Conservation (phyloP, 148 eudicot genomes). For the Rhododendron henanense region DNA sequence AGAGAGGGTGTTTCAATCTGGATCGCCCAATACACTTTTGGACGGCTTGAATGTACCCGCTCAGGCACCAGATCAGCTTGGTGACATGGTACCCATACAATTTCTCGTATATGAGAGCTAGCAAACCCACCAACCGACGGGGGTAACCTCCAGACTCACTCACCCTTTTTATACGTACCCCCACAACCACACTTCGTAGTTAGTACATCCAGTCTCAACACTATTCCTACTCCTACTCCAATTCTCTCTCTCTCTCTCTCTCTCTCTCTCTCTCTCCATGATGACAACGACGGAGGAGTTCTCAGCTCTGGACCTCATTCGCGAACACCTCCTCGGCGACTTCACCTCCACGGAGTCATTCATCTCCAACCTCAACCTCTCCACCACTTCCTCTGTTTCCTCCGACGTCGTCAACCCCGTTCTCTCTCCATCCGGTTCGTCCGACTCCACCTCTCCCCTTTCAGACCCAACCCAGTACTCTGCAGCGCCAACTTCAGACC, state of each 20-base stretch:
- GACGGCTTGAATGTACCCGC: too few species aligned
- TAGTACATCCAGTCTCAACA: neutral
- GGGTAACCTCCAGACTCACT: neutral
- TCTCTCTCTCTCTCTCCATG: neutral
- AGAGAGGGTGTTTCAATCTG: too few species aligned
- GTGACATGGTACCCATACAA: too few species aligned
- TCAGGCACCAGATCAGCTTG: too few species aligned
- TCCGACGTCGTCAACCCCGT: neutral
- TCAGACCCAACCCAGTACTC: neutral
- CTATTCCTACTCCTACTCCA: too few species aligned
- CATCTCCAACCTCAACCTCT: conserved; percentile 18
- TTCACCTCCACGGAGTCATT: conserved; percentile 23
- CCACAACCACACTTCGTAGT: neutral
- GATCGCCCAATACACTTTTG: too few species aligned
- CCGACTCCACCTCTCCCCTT: neutral
- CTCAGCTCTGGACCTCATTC: conserved; percentile 25
- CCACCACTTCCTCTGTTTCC: neutral
- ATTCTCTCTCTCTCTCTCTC: neutral
- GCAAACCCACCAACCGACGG: neutral
- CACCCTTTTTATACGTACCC: neutral
- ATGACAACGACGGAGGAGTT: conserved; percentile 17
- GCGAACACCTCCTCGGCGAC: conserved; percentile 30
- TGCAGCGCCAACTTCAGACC: neutral
- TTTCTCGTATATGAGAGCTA: too few species aligned
- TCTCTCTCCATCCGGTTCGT: conserved; percentile 17